Percentiles rank a stretch among this genome's conserved stretches.
Evolutionary conservation across 1,284 basidiomycete species (phyloP).

Genomic region (Sporisorium reilianum): DNA sequence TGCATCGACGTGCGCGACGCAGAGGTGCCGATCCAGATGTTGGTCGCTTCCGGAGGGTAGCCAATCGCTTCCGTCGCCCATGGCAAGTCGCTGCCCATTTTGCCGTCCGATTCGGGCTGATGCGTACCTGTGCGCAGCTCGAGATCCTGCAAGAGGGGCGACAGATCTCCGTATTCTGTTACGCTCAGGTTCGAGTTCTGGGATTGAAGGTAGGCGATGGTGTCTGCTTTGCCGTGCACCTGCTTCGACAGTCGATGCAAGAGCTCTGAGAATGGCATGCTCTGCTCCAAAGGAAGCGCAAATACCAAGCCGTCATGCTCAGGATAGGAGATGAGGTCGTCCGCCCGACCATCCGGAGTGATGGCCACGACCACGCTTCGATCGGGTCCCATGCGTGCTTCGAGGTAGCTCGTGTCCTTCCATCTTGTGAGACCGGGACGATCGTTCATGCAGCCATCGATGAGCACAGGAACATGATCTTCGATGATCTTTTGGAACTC

Average conservation of each 20-base stretch:
- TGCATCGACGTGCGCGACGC: slow-evolving; percentile 48
- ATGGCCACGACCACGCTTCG: slow-evolving; percentile 52
- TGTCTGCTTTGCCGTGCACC: slow-evolving; percentile 12
- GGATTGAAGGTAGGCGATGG: slow-evolving; percentile 59
- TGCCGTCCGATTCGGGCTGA: not conserved
- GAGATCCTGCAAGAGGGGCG: slow-evolving; percentile 52
- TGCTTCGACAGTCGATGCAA: slow-evolving; percentile 30
- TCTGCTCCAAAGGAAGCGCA: slow-evolving; percentile 53
- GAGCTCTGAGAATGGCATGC: slow-evolving; percentile 44
- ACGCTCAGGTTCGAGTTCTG: slow-evolving; percentile 62
- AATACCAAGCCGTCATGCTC: slow-evolving; percentile 39
- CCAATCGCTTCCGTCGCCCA: slow-evolving; percentile 61
- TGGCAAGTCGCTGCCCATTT: slow-evolving; percentile 19
- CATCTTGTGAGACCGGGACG: slow-evolving; percentile 36
- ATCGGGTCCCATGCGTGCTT: slow-evolving; percentile 39
- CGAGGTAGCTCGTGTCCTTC: slow-evolving; percentile 51
- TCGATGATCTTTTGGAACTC: slow-evolving; percentile 31
- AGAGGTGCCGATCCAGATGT: slow-evolving; percentile 62
- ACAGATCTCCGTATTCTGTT: slow-evolving; percentile 52
- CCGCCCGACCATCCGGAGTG: slow-evolving; percentile 61
- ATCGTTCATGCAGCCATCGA: slow-evolving; percentile 33
- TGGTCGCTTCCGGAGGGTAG: slow-evolving; percentile 56
- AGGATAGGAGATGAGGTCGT: slow-evolving; percentile 48
- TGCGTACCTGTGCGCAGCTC: not conserved
- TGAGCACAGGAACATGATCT: slow-evolving; percentile 46